These are phyloP conservation scores for Mariannaea sp. DNA, from an alignment of 2,329 filamentous ascomycete species.

Conservation along the genomic window DNA sequence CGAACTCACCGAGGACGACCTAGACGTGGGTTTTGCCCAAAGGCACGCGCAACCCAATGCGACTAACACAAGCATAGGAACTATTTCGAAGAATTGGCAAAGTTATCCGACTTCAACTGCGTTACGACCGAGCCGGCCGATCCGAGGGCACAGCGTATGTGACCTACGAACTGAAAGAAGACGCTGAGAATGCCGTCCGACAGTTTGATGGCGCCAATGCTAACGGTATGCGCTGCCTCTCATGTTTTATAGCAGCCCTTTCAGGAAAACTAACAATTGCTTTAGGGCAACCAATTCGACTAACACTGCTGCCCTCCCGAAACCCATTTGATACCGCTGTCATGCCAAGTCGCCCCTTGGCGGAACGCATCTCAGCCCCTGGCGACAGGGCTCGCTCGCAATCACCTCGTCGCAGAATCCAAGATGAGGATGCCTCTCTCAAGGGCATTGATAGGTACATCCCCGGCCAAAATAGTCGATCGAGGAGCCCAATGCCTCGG, in stretches of 20 bases:
- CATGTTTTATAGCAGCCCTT: background rate
- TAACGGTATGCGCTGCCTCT: conserved; percentile 59
- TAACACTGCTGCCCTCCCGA: conserved; percentile 66
- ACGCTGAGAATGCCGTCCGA: conserved; percentile 74
- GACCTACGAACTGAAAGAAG: conserved; percentile 71
- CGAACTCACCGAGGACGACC: conserved; percentile 82
- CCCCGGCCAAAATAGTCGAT: conserved; percentile 61
- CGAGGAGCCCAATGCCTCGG: conserved; percentile 62
- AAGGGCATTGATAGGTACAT: conserved; percentile 80
- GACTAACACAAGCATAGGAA: conserved; percentile 59
- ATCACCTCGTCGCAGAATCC: conserved; percentile 53
- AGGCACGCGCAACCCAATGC: background rate
- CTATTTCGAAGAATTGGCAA: conserved; percentile 80
- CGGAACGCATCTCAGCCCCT: conserved; percentile 64
- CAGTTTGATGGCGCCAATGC: conserved; percentile 92
- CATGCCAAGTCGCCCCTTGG: conserved; percentile 60
- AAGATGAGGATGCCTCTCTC: conserved; percentile 63
- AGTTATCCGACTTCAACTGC: conserved; percentile 69
- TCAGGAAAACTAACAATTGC: conserved; percentile 12
- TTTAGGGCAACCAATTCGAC: conserved; percentile 77
- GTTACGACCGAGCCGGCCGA: conserved; percentile 86
- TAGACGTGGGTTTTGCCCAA: conserved; percentile 61
- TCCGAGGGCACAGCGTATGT: conserved; percentile 86
- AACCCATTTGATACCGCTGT: conserved; percentile 63
- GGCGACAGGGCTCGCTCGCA: conserved; percentile 66